phyloP scores from a whole-genome alignment of 805 yeast genomes.

The Candida taoyuanica region DNA sequence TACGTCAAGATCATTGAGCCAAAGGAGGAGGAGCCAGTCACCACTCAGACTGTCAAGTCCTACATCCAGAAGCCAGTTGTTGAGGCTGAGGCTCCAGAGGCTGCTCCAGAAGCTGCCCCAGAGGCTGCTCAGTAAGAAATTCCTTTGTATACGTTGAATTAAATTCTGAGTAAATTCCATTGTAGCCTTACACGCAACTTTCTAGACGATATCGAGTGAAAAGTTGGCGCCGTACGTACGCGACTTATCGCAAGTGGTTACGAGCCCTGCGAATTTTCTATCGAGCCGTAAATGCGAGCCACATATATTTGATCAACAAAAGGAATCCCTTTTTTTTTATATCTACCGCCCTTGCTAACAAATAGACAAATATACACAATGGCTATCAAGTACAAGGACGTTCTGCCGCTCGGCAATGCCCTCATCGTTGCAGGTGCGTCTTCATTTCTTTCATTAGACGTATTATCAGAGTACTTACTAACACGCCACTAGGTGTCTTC shows the following conservation, averaged over 20 bases:
- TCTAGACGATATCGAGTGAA: too few species aligned
- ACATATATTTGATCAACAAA: too few species aligned
- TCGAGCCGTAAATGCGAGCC: too few species aligned
- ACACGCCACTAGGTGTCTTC: constrained; percentile 41
- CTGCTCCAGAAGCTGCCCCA: constrained; percentile 14
- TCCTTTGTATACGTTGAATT: too few species aligned
- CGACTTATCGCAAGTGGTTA: neutral
- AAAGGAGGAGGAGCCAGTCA: constrained; percentile 83
- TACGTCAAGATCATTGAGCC: constrained; percentile 89
- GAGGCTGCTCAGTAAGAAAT: too few species aligned
- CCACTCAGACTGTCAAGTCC: constrained; percentile 78
- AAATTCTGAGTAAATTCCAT: too few species aligned
- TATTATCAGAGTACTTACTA: neutral
- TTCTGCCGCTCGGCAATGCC: constrained; percentile 43
- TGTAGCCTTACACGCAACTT: too few species aligned
- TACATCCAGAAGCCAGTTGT: constrained; percentile 43
- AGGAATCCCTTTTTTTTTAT: too few species aligned
- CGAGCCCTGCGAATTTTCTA: neutral
- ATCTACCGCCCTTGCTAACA: neutral
- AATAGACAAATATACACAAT: constrained; percentile 7
- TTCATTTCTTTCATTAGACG: neutral
- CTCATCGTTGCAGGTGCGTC: constrained; percentile 36
- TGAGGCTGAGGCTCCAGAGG: constrained; percentile 16
- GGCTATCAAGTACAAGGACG: constrained; percentile 36
- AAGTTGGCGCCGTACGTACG: too few species aligned